Percentiles rank a stretch among this genome's conserved stretches.
These are phyloP conservation scores for Penicillium paneum DNA, from an alignment of 2,329 filamentous ascomycete genomes.

Conservation along the genomic window DNA sequence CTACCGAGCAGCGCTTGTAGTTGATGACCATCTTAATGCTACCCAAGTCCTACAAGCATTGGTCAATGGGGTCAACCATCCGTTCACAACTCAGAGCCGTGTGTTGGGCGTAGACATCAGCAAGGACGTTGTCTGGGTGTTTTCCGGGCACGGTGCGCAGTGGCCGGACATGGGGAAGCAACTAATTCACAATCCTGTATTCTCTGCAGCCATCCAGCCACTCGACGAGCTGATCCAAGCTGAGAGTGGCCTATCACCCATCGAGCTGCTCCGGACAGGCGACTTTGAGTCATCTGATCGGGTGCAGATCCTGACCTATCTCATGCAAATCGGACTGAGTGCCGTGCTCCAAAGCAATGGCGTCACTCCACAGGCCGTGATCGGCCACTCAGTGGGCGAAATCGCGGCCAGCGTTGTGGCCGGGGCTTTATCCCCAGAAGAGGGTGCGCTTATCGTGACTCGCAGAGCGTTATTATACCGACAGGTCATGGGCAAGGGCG, in stretches of 20 bases:
- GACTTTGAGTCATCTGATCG: background rate
- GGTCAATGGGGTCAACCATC: constrained; percentile 1
- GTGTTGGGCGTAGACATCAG: constrained; percentile 21
- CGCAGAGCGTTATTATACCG: constrained; percentile 33
- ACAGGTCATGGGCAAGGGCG: constrained; percentile 27
- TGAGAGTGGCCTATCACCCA: constrained; percentile 9
- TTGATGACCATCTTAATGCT: constrained; percentile 20
- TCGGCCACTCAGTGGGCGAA: constrained; percentile 46
- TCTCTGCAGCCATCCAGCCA: constrained; percentile 19
- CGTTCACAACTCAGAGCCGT: constrained; percentile 1
- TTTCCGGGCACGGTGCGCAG: constrained; percentile 45
- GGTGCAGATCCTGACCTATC: constrained; percentile 19
- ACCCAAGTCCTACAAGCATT: constrained; percentile 2
- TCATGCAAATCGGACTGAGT: constrained; percentile 35
- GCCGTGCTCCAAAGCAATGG: constrained; percentile 33
- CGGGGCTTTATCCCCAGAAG: constrained; percentile 7
- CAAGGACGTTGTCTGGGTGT: constrained; percentile 33
- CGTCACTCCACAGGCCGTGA: constrained; percentile 34
- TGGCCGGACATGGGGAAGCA: constrained; percentile 43
- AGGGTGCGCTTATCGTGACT: background rate
- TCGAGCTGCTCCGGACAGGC: background rate
- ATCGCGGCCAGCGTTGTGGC: constrained; percentile 40
- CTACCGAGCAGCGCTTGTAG: constrained; percentile 28
- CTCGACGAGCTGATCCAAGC: constrained; percentile 26
- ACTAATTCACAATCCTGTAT: constrained; percentile 23